Evolutionary conservation across 345 rosid species (phyloP).

Genomic region (Leavenworthia alabamica): DNA sequence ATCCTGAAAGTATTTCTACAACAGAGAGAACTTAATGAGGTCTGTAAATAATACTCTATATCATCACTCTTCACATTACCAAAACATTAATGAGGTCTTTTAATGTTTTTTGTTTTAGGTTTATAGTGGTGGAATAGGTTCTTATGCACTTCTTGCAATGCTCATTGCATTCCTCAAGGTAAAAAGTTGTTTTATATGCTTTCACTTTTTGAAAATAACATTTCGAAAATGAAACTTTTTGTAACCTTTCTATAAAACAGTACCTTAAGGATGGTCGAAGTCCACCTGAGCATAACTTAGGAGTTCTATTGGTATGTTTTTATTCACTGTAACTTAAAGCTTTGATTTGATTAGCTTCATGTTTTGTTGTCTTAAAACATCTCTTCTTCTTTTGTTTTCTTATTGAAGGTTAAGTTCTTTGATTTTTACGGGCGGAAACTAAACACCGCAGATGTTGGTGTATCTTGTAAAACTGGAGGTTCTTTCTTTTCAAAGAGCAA

Average conservation of each 20-base stretch:
- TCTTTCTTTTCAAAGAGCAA: constrained; percentile 63
- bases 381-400: constrained; percentile 16
- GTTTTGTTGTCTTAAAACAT: constrained; percentile 13
- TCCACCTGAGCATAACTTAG: constrained; percentile 68
- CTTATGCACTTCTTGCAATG: constrained; percentile 91
- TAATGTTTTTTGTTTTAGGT: constrained; percentile 50
- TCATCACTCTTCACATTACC: neutral
- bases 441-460: constrained; percentile 70
- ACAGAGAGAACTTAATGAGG: constrained; percentile 95
- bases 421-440: constrained; percentile 81
- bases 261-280: constrained; percentile 42
- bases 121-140: constrained; percentile 86
- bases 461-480: constrained; percentile 64
- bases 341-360: neutral
- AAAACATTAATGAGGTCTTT: neutral
- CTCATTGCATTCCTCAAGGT: constrained; percentile 75
- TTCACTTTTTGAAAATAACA: neutral
- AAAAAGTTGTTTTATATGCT: constrained; percentile 1
- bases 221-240: neutral
- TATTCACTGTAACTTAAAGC: neutral
- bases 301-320: constrained; percentile 68
- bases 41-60: constrained; percentile 20
- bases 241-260: constrained; percentile 37
- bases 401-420: constrained; percentile 68
- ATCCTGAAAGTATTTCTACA: constrained; percentile 89